Evolutionary conservation across 1,284 basidiomycete genomes (phyloP), one percentile per base, ranked within the genome.

Genomic region (Pyrrhoderma noxium): DNA sequence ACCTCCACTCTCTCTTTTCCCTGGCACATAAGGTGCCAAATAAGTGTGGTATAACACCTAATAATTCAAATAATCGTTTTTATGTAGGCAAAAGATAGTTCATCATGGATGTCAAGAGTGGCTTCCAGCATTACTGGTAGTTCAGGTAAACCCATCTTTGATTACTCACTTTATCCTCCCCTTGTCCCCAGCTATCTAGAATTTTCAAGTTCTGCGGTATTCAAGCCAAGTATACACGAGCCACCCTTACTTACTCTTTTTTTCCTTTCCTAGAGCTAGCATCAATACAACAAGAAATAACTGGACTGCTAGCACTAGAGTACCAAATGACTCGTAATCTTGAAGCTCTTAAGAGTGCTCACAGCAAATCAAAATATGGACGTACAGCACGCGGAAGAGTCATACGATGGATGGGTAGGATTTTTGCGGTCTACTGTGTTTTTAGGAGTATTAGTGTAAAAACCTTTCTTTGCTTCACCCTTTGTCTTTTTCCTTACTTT

Each of bases 351-450:
- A 73, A 72, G 46, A 69, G 70, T 43, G 70, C 71, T 2, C 74
- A 73, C 21, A 70, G 75, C 27, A 66, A 71, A 19, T 74, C 71
- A 18, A 66, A 70, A 58, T 85, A 77, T 57, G 65, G 75, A 5
- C 61, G 66, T 7, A 87, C 86, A 0, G 60, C 82, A 45, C 69
- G 67, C 49, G 85, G 85, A 1, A 69, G 66, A 46, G 44, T 80
- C 3, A 67, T 75, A 58, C 72, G 71, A 55, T 63, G 71, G 53
- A 66, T 71, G 1, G 78, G 77, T 5, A 65, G 70, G 19, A 18
- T 79, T 1, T 85, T 87, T 62, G 82, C 81, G 3, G 54, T 79
- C 2, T 89, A 89, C 62, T 89, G 85, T 59, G 64, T 79, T 3
- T 72, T 81, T 45, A 75, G 87, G 50, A 73, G 81, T 41, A 56